Conservation (phyloP, 2,329 filamentous ascomycete genomes). For the Pseudogymnoascus sp. region DNA sequence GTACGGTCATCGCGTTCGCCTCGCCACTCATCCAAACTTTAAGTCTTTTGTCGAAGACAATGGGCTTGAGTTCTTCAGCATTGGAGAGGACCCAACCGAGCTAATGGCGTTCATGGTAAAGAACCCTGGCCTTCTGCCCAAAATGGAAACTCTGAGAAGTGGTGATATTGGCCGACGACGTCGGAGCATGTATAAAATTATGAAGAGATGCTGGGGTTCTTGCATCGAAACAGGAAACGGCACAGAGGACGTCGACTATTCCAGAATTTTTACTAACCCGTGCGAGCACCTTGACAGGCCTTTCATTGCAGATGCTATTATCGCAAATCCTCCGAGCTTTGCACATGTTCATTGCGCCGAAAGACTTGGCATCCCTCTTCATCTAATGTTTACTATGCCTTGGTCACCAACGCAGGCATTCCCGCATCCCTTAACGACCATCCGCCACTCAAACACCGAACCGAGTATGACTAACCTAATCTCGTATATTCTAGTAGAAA, state of each 20-base stretch:
- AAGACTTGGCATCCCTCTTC: slow-evolving; percentile 65
- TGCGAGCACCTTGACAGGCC: slow-evolving; percentile 34
- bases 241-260: slow-evolving; percentile 18
- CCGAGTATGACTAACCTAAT: slow-evolving; percentile 59
- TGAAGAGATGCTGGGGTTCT: slow-evolving; percentile 77
- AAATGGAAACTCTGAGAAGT: slow-evolving; percentile 64
- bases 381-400: slow-evolving; percentile 89
- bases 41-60: slow-evolving; percentile 60
- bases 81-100: slow-evolving; percentile 66
- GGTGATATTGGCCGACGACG: slow-evolving; percentile 71
- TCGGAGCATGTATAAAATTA: slow-evolving; percentile 66
- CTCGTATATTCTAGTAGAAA: slow-evolving; percentile 61
- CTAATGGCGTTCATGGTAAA: slow-evolving; percentile 90
- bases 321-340: slow-evolving; percentile 72
- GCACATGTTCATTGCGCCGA: slow-evolving; percentile 70
- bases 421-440: slow-evolving; percentile 62
- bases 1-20: slow-evolving; percentile 63
- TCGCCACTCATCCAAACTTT: slow-evolving; percentile 67
- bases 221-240: slow-evolving; percentile 76
- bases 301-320: slow-evolving; percentile 78
- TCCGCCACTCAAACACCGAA: slow-evolving; percentile 57
- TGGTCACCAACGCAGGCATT: slow-evolving; percentile 65
- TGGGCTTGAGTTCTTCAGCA: slow-evolving; percentile 67
- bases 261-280: slow-evolving; percentile 14
- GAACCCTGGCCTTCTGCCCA: slow-evolving; percentile 78